These are phyloP conservation scores for Mycena metata DNA, from an alignment of 768 basidiomycete genomes.

Conservation along the genomic window DNA sequence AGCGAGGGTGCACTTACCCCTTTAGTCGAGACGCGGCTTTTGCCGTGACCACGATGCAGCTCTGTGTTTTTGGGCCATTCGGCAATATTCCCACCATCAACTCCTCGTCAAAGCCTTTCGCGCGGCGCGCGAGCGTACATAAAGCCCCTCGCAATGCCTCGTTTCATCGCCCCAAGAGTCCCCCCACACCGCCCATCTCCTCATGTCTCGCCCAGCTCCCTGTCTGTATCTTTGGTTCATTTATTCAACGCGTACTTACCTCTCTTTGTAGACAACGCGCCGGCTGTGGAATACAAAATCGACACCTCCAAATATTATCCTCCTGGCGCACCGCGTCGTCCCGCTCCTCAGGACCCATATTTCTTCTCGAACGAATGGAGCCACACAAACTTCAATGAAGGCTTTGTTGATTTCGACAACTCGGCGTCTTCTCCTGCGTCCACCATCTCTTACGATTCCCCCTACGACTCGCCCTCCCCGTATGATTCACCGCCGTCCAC, in stretches of 20 bases:
- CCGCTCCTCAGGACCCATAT: neutral
- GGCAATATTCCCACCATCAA: too few species aligned
- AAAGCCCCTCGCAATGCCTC: too few species aligned
- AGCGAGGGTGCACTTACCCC: too few species aligned
- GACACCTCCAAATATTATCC: constrained; percentile 4
- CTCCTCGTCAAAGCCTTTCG: too few species aligned
- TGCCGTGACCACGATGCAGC: too few species aligned
- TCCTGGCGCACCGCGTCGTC: neutral
- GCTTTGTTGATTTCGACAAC: neutral
- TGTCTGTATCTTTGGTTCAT: constrained; percentile 17
- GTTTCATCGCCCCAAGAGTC: too few species aligned
- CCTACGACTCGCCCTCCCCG: too few species aligned
- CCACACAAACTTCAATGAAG: neutral
- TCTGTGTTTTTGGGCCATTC: too few species aligned
- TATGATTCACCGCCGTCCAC: constrained; percentile 14
- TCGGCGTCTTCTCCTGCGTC: constrained; percentile 12
- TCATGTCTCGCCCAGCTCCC: neutral
- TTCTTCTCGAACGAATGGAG: constrained; percentile 10
- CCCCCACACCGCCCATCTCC: neutral
- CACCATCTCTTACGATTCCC: neutral
- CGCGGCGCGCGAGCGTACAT: too few species aligned
- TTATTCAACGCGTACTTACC: constrained; percentile 7
- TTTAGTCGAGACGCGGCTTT: too few species aligned
- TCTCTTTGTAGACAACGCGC: too few species aligned
- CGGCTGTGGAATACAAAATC: constrained; percentile 10